Evolutionary conservation across 2,329 filamentous ascomycete species (phyloP).

Genomic region (Alternaria rosae): DNA sequence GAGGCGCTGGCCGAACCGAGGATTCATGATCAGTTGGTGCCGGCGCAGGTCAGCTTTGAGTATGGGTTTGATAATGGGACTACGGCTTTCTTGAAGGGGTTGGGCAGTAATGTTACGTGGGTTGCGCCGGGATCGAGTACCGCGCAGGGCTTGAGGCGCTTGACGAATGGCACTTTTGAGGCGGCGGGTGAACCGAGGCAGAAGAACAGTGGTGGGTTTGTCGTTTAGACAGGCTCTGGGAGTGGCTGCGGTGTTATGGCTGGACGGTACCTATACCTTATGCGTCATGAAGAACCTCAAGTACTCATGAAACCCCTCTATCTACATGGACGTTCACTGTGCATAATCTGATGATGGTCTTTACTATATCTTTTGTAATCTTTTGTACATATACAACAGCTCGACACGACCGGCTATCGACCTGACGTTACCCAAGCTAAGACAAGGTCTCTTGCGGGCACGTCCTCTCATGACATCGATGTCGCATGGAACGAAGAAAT

Average conservation of each 20-base stretch:
- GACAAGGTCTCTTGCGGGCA: neutral
- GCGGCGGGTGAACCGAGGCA: constrained; percentile 80
- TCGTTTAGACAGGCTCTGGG: constrained; percentile 46
- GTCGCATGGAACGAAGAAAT: neutral
- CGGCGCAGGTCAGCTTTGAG: constrained; percentile 73
- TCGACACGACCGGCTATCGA: neutral
- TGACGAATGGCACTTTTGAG: constrained; percentile 74
- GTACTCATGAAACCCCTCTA: neutral
- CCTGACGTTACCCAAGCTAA: neutral
- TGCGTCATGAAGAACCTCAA: neutral
- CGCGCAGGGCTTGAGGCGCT: constrained; percentile 72
- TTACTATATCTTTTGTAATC: neutral
- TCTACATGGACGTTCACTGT: neutral
- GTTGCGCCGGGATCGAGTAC: constrained; percentile 69
- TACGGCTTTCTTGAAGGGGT: constrained; percentile 66
- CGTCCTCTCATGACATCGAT: neutral
- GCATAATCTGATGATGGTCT: neutral
- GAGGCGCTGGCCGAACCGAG: constrained; percentile 72
- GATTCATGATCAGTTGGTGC: constrained; percentile 83
- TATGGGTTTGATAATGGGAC: constrained; percentile 70
- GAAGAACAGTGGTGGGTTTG: constrained; percentile 71
- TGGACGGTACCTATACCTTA: neutral
- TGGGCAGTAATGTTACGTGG: constrained; percentile 77
- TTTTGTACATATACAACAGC: constrained; percentile 3
- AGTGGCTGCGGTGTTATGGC: neutral